Percentiles rank a stretch among this genome's conserved stretches.
Conservation (phyloP, 192 early-diverging fungal species). For the Blastocladiella britannica region DNA sequence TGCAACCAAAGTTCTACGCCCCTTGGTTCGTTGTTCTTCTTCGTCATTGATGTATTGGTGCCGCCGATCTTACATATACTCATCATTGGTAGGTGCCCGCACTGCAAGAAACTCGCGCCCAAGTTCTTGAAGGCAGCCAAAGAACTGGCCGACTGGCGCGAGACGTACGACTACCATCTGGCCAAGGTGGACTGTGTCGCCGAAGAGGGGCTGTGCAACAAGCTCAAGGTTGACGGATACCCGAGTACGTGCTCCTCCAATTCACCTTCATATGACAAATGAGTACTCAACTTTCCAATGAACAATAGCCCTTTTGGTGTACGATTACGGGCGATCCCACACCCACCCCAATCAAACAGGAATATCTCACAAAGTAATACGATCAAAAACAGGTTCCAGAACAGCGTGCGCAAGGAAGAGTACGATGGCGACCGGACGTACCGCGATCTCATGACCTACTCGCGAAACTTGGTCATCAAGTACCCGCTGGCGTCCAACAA, state of each 20-base stretch:
- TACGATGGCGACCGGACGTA: background rate
- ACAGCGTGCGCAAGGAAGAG: background rate
- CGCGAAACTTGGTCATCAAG: too few species aligned
- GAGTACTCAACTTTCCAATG: background rate
- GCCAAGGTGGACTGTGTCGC: background rate
- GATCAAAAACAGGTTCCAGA: too few species aligned
- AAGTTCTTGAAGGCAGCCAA: background rate
- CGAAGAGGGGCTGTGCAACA: background rate
- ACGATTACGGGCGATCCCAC: too few species aligned
- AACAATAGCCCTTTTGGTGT: too few species aligned
- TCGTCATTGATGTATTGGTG: too few species aligned
- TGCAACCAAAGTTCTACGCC: too few species aligned
- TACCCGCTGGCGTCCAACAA: too few species aligned
- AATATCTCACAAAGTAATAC: too few species aligned
- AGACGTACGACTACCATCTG: background rate
- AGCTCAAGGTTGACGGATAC: background rate
- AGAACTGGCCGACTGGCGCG: background rate
- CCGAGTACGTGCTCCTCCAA: background rate
- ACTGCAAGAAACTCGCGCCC: background rate
- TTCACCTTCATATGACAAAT: background rate
- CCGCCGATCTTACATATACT: too few species aligned
- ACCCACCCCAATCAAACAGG: too few species aligned
- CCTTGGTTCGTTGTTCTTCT: too few species aligned
- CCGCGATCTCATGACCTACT: background rate
- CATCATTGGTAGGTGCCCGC: too few species aligned